Evolutionary conservation across 139 green algal species (phyloP).

Genomic region (Dunaliella primolecta): DNA sequence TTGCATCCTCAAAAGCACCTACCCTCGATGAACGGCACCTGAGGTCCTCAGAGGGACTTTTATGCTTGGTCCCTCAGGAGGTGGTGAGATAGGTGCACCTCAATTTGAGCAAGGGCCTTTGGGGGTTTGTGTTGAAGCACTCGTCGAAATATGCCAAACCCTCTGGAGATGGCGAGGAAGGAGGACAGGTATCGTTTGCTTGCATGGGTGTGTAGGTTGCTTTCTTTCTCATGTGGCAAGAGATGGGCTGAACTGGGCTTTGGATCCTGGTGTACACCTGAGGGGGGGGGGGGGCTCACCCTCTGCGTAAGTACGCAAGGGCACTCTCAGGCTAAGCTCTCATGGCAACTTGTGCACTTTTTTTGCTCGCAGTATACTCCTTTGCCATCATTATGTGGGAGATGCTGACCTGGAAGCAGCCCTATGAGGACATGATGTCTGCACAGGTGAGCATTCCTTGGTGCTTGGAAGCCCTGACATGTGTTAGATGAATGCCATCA

Average conservation of each 20-base stretch:
- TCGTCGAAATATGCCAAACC: neutral
- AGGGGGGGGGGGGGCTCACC: too few relatives aligned
- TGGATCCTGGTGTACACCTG: too few relatives aligned
- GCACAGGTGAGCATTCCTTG: conserved; percentile 38
- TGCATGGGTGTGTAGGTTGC: neutral
- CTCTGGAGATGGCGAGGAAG: neutral
- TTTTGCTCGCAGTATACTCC: conserved; percentile 38
- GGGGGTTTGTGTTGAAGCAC: neutral
- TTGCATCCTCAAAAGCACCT: conserved; percentile 43
- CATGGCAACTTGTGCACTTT: neutral
- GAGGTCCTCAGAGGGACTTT: conserved; percentile 47
- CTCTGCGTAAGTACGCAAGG: too few relatives aligned
- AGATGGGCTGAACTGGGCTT: too few relatives aligned
- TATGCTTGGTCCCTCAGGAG: conserved; percentile 9
- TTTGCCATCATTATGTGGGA: conserved; percentile 71
- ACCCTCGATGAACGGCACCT: conserved; percentile 58
- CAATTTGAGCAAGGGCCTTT: neutral
- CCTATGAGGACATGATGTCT: conserved; percentile 71
- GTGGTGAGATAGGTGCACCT: neutral
- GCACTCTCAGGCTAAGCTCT: too few relatives aligned
- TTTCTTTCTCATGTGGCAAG: too few relatives aligned
- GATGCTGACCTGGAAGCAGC: conserved; percentile 84
- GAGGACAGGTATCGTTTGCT: neutral
- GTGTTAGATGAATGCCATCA: conserved; percentile 31
- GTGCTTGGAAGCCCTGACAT: too few relatives aligned